Evolutionary conservation across 2,329 filamentous ascomycete species (phyloP), one percentile per base, ranked within the genome.

Genomic region (Sporothrix brasiliensis): DNA sequence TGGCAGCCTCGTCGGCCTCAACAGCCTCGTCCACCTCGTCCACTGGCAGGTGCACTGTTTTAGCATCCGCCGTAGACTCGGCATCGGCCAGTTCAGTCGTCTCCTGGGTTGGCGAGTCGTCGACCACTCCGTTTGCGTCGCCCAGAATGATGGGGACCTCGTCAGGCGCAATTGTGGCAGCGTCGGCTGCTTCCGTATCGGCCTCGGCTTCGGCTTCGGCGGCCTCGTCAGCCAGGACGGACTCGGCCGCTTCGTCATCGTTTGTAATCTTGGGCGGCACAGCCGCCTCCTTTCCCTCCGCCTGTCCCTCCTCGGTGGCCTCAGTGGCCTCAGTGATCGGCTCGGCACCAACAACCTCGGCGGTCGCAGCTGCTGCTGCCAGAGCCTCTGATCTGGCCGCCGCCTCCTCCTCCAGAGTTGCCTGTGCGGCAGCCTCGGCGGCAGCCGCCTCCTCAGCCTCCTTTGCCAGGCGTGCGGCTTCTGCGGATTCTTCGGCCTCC

Each of bases 131-230:
- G 5, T 58, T 75, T 0, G 74, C 73, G 47, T 78, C 77, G 9
- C 73, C 76, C 44, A 74, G 66, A 3, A 77, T 69, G 11, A 79
- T 73, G 0, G 81, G 77, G 0, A 77, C 79, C 70, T 81, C 79
- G 49, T 77, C 78, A 9, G 71, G 71, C 2, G 69, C 66, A 9
- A 72, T 44, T 3, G 68, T 72, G 3, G 44, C 71, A 11, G 68
- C 34, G 19, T 56, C 53, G 13, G 70, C 53, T 6, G 50, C 19
- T 14, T 68, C 67, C 24, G 30, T 27, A 4, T 56, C 65, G 4
- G 65, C 65, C 9, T 47, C 63, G n/a, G 61, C 41, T 24, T 60
- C 39, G 27, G n/a, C 19, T 54, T 54, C 63, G 24, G 58, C 16
- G 16, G 39, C 24, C 13, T 63, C 41, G 21, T 49, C 66, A 7